Percentiles rank a stretch among this genome's conserved stretches.
Conservation (phyloP, 2,329 filamentous ascomycete species). For the Thyridium curvatum region DNA sequence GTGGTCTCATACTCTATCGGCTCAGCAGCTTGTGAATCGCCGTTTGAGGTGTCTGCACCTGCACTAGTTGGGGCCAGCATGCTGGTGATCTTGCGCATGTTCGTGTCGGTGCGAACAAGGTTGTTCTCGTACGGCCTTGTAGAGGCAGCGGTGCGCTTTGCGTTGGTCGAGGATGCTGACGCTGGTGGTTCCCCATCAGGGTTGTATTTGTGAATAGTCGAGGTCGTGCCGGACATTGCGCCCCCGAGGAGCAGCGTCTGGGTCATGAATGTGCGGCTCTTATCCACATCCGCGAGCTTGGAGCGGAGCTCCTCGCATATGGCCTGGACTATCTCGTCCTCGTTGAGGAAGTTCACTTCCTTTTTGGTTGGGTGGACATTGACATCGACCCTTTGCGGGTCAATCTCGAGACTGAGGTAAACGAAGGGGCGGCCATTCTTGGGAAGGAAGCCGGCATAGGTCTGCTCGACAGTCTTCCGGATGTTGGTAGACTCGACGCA, state of each 20-base stretch:
- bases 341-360: slow-evolving; percentile 95
- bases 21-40: slow-evolving; percentile 26
- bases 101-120: slow-evolving; percentile 83
- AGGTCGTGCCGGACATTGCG: slow-evolving; percentile 16
- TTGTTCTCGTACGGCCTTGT: slow-evolving; percentile 71
- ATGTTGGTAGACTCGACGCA: slow-evolving; percentile 85
- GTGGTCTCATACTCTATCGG: slow-evolving; percentile 61
- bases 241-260: slow-evolving; percentile 80
- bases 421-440: slow-evolving; percentile 93
- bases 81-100: slow-evolving; percentile 87
- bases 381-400: slow-evolving; percentile 87
- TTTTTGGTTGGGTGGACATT: slow-evolving; percentile 97
- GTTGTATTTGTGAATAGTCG: too few relatives aligned
- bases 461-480: slow-evolving; percentile 86
- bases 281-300: slow-evolving; percentile 80
- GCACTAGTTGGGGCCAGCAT: slow-evolving; percentile 66
- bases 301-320: slow-evolving; percentile 76
- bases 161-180: neutral
- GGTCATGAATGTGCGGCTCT: slow-evolving; percentile 88
- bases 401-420: slow-evolving; percentile 88
- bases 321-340: slow-evolving; percentile 87
- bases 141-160: slow-evolving; percentile 18
- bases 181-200: too few relatives aligned
- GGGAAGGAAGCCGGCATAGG: slow-evolving; percentile 78
- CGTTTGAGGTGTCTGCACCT: slow-evolving; percentile 9